Evolutionary conservation across 176 grass and related monocot genomes (phyloP), one percentile per base, ranked within the genome.

Genomic region (Raddia distichophylla): DNA sequence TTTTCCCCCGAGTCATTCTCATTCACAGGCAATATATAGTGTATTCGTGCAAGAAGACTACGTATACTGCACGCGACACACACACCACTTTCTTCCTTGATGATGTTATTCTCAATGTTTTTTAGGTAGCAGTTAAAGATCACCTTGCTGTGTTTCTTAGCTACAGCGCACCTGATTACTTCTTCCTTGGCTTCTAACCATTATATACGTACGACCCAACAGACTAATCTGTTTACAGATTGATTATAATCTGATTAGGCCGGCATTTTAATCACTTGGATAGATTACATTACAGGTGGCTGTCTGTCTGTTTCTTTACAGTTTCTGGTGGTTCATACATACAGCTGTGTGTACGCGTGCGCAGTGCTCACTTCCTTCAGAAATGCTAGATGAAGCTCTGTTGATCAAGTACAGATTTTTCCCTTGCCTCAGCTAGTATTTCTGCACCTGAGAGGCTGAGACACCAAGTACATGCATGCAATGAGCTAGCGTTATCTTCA

Each of bases 101-200:
- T 27, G 27, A 27, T 27, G 27, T 27, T 27, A 20, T 59, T 59
- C 19, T 59, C 9, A 59, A 59, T 19, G n/a, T 59, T 59, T 3
- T 50, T 1, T 11, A 32, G 6, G 13, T 19, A 17, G 16, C 55
- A 17, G 52, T 57, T 40, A 5, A 2, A 40, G 37, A 2, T 40
- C 37, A 40, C 37, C 37, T 40, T 56, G 5, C 3, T 16, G 69
- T 51, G 46, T 51, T 32, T 57, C n/a, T 48, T 51, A 16, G 16
- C 69, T 49, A 16, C 43, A 5, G 42, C 34, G n/a, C 17, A 0
- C 9, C 37, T 10, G 34, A 20, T 57, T 3, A 40, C 37, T 40
- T 40, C 52, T 58, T 58, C 72, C 52, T 74, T 43, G 72, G 35
- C 34, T 20, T 19, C 53, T 74, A 74, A 43, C 72, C 52, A 69